Evolutionary conservation across 495 filamentous ascomycete genomes (phyloP).

Genomic region (Rostrohypoxylon terebratum): DNA sequence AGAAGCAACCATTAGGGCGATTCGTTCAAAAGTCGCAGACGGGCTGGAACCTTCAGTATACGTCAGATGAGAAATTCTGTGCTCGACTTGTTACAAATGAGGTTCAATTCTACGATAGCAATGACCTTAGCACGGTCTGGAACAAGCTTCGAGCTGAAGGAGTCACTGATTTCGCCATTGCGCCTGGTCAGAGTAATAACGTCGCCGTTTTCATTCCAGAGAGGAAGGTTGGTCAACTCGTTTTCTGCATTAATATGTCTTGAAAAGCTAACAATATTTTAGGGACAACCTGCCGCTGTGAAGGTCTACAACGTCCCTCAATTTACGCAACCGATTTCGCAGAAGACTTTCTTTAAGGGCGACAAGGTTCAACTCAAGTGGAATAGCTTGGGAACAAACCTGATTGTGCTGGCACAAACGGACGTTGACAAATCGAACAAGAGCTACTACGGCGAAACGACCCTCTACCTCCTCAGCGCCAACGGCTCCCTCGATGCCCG

Average conservation of each 20-base stretch:
- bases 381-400: conserved; percentile 87
- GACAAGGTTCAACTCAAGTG: conserved; percentile 99
- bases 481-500: conserved; percentile 93
- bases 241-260: not conserved
- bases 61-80: conserved; percentile 89
- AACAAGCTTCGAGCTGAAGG: conserved; percentile 95
- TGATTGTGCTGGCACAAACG: conserved; percentile 97
- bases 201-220: conserved; percentile 95
- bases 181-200: conserved; percentile 86
- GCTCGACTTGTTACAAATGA: conserved; percentile 95
- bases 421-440: conserved; percentile 98
- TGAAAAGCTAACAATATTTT: conserved; percentile 28
- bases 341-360: conserved; percentile 99
- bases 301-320: conserved; percentile 94
- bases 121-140: conserved; percentile 87
- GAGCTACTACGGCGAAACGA: conserved; percentile 99
- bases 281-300: conserved; percentile 91
- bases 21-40: conserved; percentile 96
- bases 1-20: conserved; percentile 79
- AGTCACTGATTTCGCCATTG: conserved; percentile 87
- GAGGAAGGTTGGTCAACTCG: conserved; percentile 74
- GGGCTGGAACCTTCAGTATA: conserved; percentile 98
- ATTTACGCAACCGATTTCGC: conserved; percentile 82
- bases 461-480: conserved; percentile 92
- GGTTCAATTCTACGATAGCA: conserved; percentile 94